phyloP scores from a whole-genome alignment of 208 protist species.

The Leishmania martiniquensis region DNA sequence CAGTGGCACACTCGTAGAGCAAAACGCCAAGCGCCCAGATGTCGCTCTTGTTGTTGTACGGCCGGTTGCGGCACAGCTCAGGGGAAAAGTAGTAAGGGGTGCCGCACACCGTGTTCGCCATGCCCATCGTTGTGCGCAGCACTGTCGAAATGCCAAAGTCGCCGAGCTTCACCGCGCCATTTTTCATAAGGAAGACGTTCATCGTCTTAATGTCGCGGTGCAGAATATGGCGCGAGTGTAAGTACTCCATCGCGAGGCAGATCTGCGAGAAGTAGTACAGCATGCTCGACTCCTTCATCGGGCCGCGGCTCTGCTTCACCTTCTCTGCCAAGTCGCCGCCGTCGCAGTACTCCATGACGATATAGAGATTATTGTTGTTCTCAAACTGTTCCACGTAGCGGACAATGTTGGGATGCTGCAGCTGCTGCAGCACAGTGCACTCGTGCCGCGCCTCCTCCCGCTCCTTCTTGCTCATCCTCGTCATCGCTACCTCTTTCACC shows the following conservation, averaged over 20 bases:
- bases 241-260: constrained; percentile 92
- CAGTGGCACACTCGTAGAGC: constrained; percentile 88
- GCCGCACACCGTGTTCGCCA: constrained; percentile 94
- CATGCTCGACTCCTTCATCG: constrained; percentile 83
- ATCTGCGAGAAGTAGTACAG: constrained; percentile 94
- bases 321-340: constrained; percentile 82
- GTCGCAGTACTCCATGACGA: constrained; percentile 95
- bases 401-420: constrained; percentile 93
- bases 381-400: constrained; percentile 94
- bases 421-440: constrained; percentile 81
- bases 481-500: constrained; percentile 91
- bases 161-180: constrained; percentile 90
- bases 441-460: constrained; percentile 90
- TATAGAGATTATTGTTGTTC: constrained; percentile 88
- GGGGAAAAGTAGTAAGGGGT: constrained; percentile 97
- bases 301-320: constrained; percentile 61
- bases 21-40: constrained; percentile 94
- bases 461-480: constrained; percentile 87
- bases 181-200: constrained; percentile 95
- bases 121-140: constrained; percentile 90
- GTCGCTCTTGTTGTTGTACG: constrained; percentile 97
- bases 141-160: constrained; percentile 95
- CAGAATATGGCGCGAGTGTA: constrained; percentile 92
- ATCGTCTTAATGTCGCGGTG: constrained; percentile 95
- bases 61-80: constrained; percentile 94